phyloP scores from a whole-genome alignment of 225 moss, liverwort and hornwort species.

The Sphagnum tenellum region DNA sequence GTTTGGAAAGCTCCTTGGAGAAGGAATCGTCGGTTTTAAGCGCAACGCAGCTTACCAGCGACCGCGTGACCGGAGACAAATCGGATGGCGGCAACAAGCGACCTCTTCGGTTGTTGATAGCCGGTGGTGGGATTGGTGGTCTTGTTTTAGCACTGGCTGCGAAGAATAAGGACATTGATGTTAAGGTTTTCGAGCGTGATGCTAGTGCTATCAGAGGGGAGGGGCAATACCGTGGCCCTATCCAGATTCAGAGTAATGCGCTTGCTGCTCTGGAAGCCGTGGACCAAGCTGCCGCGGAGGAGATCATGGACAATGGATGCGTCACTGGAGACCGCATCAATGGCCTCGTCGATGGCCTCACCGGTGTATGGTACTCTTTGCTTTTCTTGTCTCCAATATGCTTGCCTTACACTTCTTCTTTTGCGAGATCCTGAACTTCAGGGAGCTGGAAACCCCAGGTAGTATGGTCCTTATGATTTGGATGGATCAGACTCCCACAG shows the following conservation, averaged over 20 bases:
- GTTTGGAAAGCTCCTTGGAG: no score
- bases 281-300: conserved; percentile 57
- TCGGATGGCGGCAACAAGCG: conserved; percentile 4
- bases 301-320: conserved; percentile 70
- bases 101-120: conserved; percentile 52
- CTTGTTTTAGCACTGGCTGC: conserved; percentile 81
- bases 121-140: conserved; percentile 95
- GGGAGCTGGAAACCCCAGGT: no score
- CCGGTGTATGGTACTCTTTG: conserved; percentile 61
- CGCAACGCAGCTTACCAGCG: no score
- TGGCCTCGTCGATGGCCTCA: conserved; percentile 82
- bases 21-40: no score
- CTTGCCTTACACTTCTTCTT: no score
- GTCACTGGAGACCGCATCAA: conserved; percentile 98
- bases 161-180: conserved; percentile 79
- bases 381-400: neutral
- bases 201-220: conserved; percentile 90
- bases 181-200: conserved; percentile 86
- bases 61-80: no score
- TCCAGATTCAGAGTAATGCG: conserved; percentile 96
- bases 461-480: no score
- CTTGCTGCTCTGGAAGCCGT: conserved; percentile 89
- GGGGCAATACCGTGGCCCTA: conserved; percentile 93
- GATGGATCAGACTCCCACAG: no score
- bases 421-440: no score